These are phyloP conservation scores for Kodamaea suecica DNA, from an alignment of 1,139 yeast genomes.

Conservation along the genomic window DNA sequence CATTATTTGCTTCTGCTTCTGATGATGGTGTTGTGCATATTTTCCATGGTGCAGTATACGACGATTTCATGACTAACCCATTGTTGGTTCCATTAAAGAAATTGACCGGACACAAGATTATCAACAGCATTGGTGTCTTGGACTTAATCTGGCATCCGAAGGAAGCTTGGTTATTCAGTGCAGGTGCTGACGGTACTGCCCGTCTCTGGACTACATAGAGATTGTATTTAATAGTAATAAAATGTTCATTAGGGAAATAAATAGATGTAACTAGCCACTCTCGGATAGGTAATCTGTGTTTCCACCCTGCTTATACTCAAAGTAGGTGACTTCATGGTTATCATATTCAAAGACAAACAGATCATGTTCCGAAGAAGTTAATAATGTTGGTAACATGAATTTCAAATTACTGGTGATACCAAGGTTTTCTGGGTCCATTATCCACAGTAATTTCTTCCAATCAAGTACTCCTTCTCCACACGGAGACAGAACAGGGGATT, in stretches of 20 bases:
- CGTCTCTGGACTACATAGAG: conserved; percentile 85
- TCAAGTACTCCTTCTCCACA: conserved; percentile 45
- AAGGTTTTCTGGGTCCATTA: conserved; percentile 34
- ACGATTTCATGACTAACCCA: conserved; percentile 94
- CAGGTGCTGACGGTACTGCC: conserved; percentile 98
- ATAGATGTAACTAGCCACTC: not conserved
- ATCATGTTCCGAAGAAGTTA: conserved; percentile 22
- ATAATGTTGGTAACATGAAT: conserved; percentile 27
- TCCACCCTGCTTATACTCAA: conserved; percentile 15
- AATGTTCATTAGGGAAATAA: not conserved
- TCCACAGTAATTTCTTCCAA: conserved; percentile 44
- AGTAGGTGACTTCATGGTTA: conserved; percentile 16
- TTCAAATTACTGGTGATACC: conserved; percentile 45
- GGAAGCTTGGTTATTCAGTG: conserved; percentile 97
- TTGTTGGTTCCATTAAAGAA: conserved; percentile 94
- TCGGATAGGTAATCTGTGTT: conserved; percentile 11
- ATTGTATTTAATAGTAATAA: conserved; percentile 2
- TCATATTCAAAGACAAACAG: conserved; percentile 22
- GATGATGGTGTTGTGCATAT: conserved; percentile 94
- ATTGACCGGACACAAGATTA: conserved; percentile 84
- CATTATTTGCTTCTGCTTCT: conserved; percentile 92
- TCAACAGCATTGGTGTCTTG: conserved; percentile 82
- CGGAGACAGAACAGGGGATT: conserved; percentile 19
- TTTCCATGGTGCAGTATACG: conserved; percentile 96
- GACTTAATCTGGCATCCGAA: conserved; percentile 94